Evolutionary conservation across 208 protist genomes (phyloP), one percentile per base, ranked within the genome.

Genomic region (Porcisia deanei): DNA sequence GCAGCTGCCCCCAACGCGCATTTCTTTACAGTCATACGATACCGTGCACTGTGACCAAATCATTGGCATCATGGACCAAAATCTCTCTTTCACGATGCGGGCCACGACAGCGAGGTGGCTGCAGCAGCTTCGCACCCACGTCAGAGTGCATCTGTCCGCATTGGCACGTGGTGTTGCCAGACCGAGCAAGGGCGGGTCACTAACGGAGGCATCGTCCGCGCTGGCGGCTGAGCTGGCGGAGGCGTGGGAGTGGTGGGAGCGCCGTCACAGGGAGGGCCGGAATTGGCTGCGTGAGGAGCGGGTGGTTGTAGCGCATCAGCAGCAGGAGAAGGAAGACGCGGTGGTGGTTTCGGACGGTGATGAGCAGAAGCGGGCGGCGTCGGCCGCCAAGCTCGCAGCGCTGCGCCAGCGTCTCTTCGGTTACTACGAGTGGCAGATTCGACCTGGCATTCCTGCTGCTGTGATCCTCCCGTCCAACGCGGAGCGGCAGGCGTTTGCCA

Each of bases 271-370:
- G 54, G 70, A 80, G 20, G 85, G 85, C 18, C 75, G 77, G 1
- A 80, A 83, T 64, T 97, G 93, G 91, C 85, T 96, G 59, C 89
- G 89, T n/a, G 90, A 93, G 53, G 88, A 95, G 63, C 93, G 91
- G 5, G 45, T 63, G 2, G 68, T 77, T 9, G 72, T 77, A 37
- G 60, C 71, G 3, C 59, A 69, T 49, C 63, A 78, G n/a, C 74
- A 71, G 39, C 74, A 65, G 47, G 39, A 37, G 37, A 52, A 16
- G 16, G 72, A 66, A 16, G 63, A 39, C 0, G 63, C 34, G 14
- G 8, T 37, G 4, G 59, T 61, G 34, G 61, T 0, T 1, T 20
- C 10, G n/a, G 16, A 12, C 9, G 63, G 71, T 12, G 43, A 45
- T 1, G 52, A 39, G 14, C 12, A 55, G n/a, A 20, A 65, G 58